Evolutionary conservation across 2,329 filamentous ascomycete genomes (phyloP).

Genomic region (Trichoderma endophyticum): DNA sequence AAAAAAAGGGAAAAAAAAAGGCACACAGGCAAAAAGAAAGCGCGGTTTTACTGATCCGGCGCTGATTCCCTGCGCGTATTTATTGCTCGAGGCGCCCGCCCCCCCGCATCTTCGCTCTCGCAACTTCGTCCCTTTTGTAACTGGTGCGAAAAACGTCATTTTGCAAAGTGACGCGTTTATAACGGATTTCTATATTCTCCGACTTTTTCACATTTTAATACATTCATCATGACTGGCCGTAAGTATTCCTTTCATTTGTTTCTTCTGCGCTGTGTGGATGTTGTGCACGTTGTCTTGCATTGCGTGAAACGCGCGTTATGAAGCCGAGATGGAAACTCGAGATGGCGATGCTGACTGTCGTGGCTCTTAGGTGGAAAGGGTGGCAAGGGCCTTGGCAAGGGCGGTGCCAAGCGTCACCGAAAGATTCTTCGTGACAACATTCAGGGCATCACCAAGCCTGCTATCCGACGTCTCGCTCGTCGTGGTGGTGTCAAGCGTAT

Average conservation of each 20-base stretch:
- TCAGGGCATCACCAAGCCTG: conserved; percentile 98
- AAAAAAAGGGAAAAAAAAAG: neutral
- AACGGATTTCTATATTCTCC: conserved; percentile 13
- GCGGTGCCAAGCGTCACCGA: conserved; percentile 96
- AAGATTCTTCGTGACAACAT: conserved; percentile 99
- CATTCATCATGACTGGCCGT: conserved; percentile 66
- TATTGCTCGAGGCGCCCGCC: conserved; percentile 28
- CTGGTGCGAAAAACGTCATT: neutral
- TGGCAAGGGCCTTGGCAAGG: conserved; percentile 97
- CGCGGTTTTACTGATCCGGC: conserved; percentile 23
- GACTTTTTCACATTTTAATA: conserved; percentile 18
- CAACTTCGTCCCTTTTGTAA: conserved; percentile 16
- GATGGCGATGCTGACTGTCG: conserved; percentile 41
- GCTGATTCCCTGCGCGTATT: conserved; percentile 40
- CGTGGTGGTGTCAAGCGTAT: conserved; percentile 99
- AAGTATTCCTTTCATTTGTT: conserved; percentile 42
- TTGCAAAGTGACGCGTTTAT: conserved; percentile 1
- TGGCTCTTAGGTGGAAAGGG: conserved; percentile 74
- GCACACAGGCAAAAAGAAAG: too few relatives aligned
- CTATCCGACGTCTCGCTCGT: conserved; percentile 95
- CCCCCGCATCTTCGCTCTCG: conserved; percentile 29
- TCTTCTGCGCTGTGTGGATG: neutral
- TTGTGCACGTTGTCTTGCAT: neutral
- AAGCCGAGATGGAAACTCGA: neutral
- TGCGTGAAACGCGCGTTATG: neutral